Conservation (phyloP, 192 early-diverging fungal genomes). For the Backusella psychrophila region DNA sequence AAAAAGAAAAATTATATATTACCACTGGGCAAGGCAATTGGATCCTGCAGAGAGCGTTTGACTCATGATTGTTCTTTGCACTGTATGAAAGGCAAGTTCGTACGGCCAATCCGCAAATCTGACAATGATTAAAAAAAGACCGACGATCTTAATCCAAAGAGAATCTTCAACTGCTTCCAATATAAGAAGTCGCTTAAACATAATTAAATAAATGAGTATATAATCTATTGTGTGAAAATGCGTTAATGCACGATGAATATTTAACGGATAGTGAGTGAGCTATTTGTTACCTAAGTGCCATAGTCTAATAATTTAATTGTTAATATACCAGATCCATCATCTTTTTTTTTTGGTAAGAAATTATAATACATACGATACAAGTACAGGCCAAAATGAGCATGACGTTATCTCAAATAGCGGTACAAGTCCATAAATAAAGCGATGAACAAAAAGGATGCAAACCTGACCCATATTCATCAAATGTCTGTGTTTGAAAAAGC, state of each 20-base stretch:
- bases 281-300: slow-evolving; percentile 12
- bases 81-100: slow-evolving; percentile 16
- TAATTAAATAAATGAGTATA: slow-evolving; percentile 26
- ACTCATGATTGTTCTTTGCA: slow-evolving; percentile 7
- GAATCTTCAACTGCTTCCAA: slow-evolving; percentile 21
- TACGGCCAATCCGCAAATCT: slow-evolving; percentile 42
- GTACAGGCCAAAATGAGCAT: slow-evolving; percentile 31
- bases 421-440: slow-evolving; percentile 27
- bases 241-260: background rate
- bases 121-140: slow-evolving; percentile 17
- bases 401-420: slow-evolving; percentile 33
- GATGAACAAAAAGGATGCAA: slow-evolving; percentile 20
- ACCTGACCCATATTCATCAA: slow-evolving; percentile 30
- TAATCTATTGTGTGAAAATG: slow-evolving; percentile 15
- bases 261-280: background rate
- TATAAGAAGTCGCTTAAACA: slow-evolving; percentile 33
- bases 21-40: slow-evolving; percentile 30
- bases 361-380: slow-evolving; percentile 34
- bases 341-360: background rate
- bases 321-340: background rate
- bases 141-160: slow-evolving; percentile 25
- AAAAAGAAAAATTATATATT: background rate
- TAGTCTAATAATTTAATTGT: background rate
- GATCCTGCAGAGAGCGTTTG: slow-evolving; percentile 7
- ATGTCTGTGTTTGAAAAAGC: slow-evolving; percentile 19